A percentile compares a stretch with the other conserved stretches of the same genome.
Evolutionary conservation across 2,329 filamentous ascomycete species (phyloP).

Genomic region (Emergomyces pasteurianus): DNA sequence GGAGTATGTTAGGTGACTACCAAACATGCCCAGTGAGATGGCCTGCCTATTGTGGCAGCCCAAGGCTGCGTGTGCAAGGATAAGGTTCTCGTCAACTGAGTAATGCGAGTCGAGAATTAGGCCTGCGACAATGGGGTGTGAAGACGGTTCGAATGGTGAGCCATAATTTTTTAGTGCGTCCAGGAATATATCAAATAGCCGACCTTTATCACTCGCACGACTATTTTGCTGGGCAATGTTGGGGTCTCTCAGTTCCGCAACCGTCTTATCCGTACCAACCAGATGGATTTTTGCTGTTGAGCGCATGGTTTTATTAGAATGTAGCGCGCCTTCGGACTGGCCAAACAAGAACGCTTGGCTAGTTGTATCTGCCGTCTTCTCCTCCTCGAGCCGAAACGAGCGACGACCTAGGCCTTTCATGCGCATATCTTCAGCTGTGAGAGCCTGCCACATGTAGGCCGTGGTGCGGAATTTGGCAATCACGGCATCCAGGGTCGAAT

Average conservation of each 20-base stretch:
- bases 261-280: slow-evolving; percentile 10
- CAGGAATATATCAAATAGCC: slow-evolving; percentile 11
- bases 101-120: slow-evolving; percentile 14
- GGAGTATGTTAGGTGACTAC: slow-evolving; percentile 15
- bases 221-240: slow-evolving; percentile 14
- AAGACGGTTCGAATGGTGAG: slow-evolving; percentile 8
- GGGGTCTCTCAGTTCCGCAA: slow-evolving; percentile 11
- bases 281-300: slow-evolving; percentile 12
- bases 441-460: slow-evolving; percentile 16
- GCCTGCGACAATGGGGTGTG: slow-evolving; percentile 13
- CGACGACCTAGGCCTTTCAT: slow-evolving; percentile 14
- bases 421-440: slow-evolving; percentile 15
- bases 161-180: slow-evolving; percentile 7
- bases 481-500: slow-evolving; percentile 11
- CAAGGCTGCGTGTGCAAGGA: slow-evolving; percentile 14
- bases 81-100: slow-evolving; percentile 9
- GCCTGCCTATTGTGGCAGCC: slow-evolving; percentile 12
- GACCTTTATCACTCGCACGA: slow-evolving; percentile 6
- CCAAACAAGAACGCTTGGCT: not conserved
- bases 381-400: slow-evolving; percentile 16
- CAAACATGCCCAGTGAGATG: slow-evolving; percentile 15
- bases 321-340: not conserved
- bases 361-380: slow-evolving; percentile 10
- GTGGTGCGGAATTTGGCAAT: slow-evolving; percentile 14
- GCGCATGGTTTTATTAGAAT: not conserved